A percentile compares a stretch with the other conserved stretches of the same genome.
Evolutionary conservation across 441 rosid species (phyloP).

Genomic region (Corymbia citriodora): DNA sequence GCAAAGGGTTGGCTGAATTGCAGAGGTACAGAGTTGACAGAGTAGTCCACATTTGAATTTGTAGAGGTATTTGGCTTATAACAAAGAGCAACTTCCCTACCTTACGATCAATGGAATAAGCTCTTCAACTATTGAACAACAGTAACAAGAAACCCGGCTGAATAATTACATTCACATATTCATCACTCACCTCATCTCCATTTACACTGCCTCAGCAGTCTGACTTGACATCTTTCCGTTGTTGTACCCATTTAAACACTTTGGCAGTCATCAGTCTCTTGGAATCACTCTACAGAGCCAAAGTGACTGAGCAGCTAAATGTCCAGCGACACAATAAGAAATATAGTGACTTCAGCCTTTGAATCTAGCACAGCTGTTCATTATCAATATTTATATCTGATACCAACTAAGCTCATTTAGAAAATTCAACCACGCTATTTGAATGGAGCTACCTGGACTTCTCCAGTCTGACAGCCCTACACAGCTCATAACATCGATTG

Average conservation of each 20-base stretch:
- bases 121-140: background rate
- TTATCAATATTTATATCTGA: background rate
- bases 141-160: background rate
- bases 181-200: background rate
- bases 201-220: background rate
- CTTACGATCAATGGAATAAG: background rate
- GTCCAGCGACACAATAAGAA: background rate
- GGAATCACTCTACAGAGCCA: background rate
- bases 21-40: background rate
- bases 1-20: background rate
- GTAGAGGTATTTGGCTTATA: background rate
- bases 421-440: background rate
- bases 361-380: background rate
- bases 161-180: background rate
- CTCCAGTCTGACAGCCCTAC: constrained; percentile 1
- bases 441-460: background rate
- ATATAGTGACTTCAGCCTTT: background rate
- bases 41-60: background rate
- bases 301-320: background rate
- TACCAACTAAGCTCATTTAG: background rate
- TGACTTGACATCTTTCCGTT: background rate
- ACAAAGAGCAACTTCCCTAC: background rate
- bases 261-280: background rate
- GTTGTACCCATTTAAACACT: background rate
- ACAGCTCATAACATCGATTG: constrained; percentile 12